phyloP scores from a whole-genome alignment of 2,329 filamentous ascomycete species.

The Pleoardoris graminearum region DNA sequence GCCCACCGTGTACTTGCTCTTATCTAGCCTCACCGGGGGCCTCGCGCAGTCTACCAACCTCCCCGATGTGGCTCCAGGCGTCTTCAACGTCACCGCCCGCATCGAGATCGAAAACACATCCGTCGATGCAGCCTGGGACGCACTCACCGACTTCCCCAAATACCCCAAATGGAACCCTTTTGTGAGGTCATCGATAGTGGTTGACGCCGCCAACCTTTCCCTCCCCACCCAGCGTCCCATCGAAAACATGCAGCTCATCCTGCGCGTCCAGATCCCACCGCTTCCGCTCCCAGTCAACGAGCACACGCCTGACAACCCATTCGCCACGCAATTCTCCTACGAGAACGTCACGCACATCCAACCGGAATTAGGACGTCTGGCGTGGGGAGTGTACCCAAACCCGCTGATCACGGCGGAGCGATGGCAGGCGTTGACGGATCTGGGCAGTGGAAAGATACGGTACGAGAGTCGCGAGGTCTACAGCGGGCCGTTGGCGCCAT shows the following conservation, averaged over 20 bases:
- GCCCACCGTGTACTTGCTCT: neutral
- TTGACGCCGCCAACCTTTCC: constrained; percentile 22
- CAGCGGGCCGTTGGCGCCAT: constrained; percentile 19
- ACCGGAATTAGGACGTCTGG: constrained; percentile 25
- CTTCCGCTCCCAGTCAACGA: constrained; percentile 32
- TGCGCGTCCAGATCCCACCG: constrained; percentile 37
- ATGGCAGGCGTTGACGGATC: constrained; percentile 35
- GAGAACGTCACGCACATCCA: constrained; percentile 39
- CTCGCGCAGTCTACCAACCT: constrained; percentile 29
- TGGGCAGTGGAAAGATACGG: constrained; percentile 27
- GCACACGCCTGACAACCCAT: constrained; percentile 29
- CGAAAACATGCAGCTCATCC: constrained; percentile 25
- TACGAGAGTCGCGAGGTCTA: constrained; percentile 41
- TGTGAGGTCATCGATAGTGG: constrained; percentile 30
- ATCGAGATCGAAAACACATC: constrained; percentile 29
- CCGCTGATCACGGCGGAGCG: constrained; percentile 21
- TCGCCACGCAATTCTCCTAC: constrained; percentile 27
- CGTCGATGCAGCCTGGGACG: constrained; percentile 27
- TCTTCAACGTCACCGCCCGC: constrained; percentile 34
- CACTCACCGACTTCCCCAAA: constrained; percentile 30
- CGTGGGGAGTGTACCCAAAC: constrained; percentile 27
- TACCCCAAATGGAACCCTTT: constrained; percentile 41
- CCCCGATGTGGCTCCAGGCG: constrained; percentile 27
- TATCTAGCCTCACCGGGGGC: constrained; percentile 4
- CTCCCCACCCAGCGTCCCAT: constrained; percentile 30